Evolutionary conservation across 2,329 filamentous ascomycete species (phyloP), one percentile per base, ranked within the genome.

Genomic region (Apiospora marii): DNA sequence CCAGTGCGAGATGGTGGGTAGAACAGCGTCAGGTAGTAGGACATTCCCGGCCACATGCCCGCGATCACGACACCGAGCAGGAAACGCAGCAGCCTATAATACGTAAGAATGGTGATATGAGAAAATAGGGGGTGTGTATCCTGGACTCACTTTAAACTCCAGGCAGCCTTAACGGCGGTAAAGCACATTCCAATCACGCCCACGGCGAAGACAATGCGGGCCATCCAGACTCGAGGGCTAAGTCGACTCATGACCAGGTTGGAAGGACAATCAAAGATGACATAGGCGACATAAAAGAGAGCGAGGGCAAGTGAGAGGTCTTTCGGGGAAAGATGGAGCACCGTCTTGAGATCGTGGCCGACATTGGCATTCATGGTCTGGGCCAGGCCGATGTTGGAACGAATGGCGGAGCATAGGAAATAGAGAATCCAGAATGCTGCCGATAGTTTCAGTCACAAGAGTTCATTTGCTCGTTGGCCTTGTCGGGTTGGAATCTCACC

Each of bases 11-110:
- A 94, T 0, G 95, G 94, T 8, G 95, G 95, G 79, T 98, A 98
- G 85, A 97, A 98, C 10, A 97, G 87, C 0, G 95, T 97, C 67
- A 98, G 87, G 79, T 97, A 98, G 81, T 96, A 96, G 13, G 94
- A 91, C 95, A 98, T 97, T 69, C 95, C 95, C 0, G 95, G 95
- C 95, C 95, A 98, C 92, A 98, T 95, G 67, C 95, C 95, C 1
- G 95, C 95, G 80, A 95, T 95, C 34, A 97, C 94, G 19, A 96
- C 88, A 68, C 95, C 95, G 8, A 98, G 89, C 14, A 98, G 87
- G 72, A 98, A 92, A 10, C 95, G 92, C 41, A 98, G 87, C n/a
- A 97, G 86, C 76, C 89, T 89, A 64, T 6, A 12, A 24, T 2
- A 30, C 30, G 53, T 76, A 43, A 81, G 74, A 12, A 58, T 41